Evolutionary conservation across 1,284 basidiomycete genomes (phyloP), one percentile per base, ranked within the genome.

Genomic region (Tremellales sp.): DNA sequence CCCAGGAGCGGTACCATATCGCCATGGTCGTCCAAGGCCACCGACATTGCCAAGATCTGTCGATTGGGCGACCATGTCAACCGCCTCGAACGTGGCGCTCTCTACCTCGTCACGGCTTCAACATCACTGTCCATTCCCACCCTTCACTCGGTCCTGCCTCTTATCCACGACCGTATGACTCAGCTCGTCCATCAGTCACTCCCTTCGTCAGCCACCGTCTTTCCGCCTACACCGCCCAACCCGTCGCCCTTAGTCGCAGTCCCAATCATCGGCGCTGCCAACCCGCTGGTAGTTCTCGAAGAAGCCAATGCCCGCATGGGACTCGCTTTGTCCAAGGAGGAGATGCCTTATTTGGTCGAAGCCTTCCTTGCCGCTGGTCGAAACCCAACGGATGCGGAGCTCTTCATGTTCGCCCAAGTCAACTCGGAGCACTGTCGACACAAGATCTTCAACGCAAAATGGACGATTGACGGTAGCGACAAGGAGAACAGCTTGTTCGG

Each of bases 351-450:
- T 73, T 84, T 98, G 56, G 82, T 96, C 59, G 81, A 89, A 45
- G 89, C 89, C 8, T 99, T 92, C 74, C 80, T 89, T 36, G 79
- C 85, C 29, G 84, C 84, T 12, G 68, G 77, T 21, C 83, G 90
- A 40, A 85, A 90, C 68, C 92, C 92, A 3, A 97, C 90, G 43
- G 94, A 98, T 64, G 93, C 96, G 12, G 96, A 99, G 72, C 80
- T 99, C 17, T 98, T 98, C 81, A 98, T 98, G 94, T 99, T 98
- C 71, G 94, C 96, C 15, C 96, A 99, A 72, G 94, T 99, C 72
- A 99, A 99, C 77, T 97, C 93, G 36, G 96, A 99, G 75, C 96
- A 98, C 73, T 99, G 96, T 74, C 82, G 96, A 41, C 96, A 99
- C 81, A 99, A 99, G 77, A 98, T 97, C 62, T 99, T 98, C 80